Base-by-base conservation (phyloP, 106 monocot genomes). In the Chionographis japonica region DNA sequence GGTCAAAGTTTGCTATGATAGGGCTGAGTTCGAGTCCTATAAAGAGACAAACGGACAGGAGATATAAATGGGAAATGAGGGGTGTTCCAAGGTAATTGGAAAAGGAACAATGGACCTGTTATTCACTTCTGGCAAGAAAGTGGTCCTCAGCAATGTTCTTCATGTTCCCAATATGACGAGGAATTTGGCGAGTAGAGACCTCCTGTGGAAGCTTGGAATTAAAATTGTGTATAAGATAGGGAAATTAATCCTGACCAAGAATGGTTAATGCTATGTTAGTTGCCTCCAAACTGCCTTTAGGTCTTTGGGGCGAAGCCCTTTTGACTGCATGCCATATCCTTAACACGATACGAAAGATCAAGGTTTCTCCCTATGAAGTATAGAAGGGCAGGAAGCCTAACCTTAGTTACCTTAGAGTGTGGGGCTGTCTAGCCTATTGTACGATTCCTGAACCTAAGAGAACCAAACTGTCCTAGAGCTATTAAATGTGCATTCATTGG, bases 391-490 rank as follows among this genome's bases (percentile, higher is more conserved):
- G 46, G 9, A 46, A 46, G 20, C 51, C 50, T 16, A 66, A 52
- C 12, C 0, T 66, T 13, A 52, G 27, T 9, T 66, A 52, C 51
- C n/a, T 66, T 35, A 52, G 17, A 52, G 66, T 50, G 43, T 52
- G 27, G 66, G 66, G 66, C 4, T 66, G 66, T 52, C 36, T 66
- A 50, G 46, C 66, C 7, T 66, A 50, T 52, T 51, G 19, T 52
- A 18, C 3, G 46, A 2, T 46, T 46, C 5, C 46, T 46, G 46
- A 46, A 46, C 46, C 46, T 1, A 46, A 46, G 46, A 46, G 46
- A 46, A 46, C 43, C 46, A 46, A 46, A 10, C 9, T 6, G 46
- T 10, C 46, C 20, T 8, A 50, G 51, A 35, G 49, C 66, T 52
- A 18, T 12, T 12, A 52, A 27, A 49, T 7, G 66, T 66, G 52